Percentiles rank a stretch among this genome's conserved stretches.
Evolutionary conservation across 495 filamentous ascomycete species (phyloP).

Genomic region (Penicillium riverlandense): DNA sequence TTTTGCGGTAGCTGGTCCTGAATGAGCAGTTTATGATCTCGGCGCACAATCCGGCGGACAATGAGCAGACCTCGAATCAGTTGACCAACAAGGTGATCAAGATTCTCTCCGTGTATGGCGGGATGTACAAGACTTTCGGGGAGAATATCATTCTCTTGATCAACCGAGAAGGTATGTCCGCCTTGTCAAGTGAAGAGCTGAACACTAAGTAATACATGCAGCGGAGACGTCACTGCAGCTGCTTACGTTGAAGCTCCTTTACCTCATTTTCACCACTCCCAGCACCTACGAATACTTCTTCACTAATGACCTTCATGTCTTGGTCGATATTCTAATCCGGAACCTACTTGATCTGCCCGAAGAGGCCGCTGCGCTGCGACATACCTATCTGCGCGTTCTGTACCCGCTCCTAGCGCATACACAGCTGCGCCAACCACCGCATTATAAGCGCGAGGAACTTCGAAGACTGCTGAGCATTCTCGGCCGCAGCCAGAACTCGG

Average conservation of each 20-base stretch:
- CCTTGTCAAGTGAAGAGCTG: not conserved
- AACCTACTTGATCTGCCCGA: slow-evolving; percentile 89
- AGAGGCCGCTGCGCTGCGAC: slow-evolving; percentile 70
- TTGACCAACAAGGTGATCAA: slow-evolving; percentile 94
- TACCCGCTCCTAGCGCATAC: slow-evolving; percentile 87
- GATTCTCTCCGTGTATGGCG: slow-evolving; percentile 69
- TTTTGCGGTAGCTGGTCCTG: slow-evolving; percentile 64
- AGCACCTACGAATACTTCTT: slow-evolving; percentile 97
- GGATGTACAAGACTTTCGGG: slow-evolving; percentile 84
- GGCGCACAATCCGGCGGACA: slow-evolving; percentile 43
- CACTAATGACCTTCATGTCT: slow-evolving; percentile 89
- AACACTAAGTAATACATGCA: slow-evolving; percentile 20
- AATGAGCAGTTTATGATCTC: slow-evolving; percentile 98
- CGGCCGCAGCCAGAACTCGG: slow-evolving; percentile 30
- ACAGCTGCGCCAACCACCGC: slow-evolving; percentile 72
- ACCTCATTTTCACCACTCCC: slow-evolving; percentile 85
- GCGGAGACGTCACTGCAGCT: slow-evolving; percentile 85
- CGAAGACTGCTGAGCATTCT: slow-evolving; percentile 66
- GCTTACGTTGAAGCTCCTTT: slow-evolving; percentile 89
- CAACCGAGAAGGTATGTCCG: slow-evolving; percentile 71
- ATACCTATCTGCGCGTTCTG: slow-evolving; percentile 96
- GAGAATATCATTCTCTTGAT: slow-evolving; percentile 95
- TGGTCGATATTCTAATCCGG: slow-evolving; percentile 92
- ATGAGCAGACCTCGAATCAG: slow-evolving; percentile 30
- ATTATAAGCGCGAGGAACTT: slow-evolving; percentile 90